phyloP scores from a whole-genome alignment of 2,329 filamentous ascomycete species.

The Aspergillus neoniger region DNA sequence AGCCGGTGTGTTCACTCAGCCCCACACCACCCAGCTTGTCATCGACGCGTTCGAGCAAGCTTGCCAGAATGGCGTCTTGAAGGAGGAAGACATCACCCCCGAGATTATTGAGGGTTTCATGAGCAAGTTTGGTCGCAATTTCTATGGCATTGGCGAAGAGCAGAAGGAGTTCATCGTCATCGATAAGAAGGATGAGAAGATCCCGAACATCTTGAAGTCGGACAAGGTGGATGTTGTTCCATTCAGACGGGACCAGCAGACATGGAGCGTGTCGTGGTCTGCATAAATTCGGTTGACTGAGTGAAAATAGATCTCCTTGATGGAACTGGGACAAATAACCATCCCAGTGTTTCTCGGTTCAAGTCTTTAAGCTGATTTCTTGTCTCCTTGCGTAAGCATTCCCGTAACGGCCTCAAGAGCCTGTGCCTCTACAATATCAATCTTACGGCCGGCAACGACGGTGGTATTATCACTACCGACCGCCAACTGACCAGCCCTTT shows the following conservation, averaged over 20 bases:
- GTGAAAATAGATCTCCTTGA: conserved; percentile 11
- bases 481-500: conserved; percentile 51
- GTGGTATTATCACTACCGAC: conserved; percentile 36
- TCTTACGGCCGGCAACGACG: conserved; percentile 41
- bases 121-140: conserved; percentile 57
- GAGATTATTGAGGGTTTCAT: conserved; percentile 61
- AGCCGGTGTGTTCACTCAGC: conserved; percentile 65
- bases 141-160: conserved; percentile 58
- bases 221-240: conserved; percentile 65
- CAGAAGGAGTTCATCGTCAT: conserved; percentile 57
- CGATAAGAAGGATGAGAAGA: conserved; percentile 56
- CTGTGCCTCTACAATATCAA: conserved; percentile 43
- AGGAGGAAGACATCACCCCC: conserved; percentile 55
- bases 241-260: conserved; percentile 64
- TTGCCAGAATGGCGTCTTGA: conserved; percentile 55
- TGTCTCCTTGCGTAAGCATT: conserved; percentile 36
- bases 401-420: conserved; percentile 44
- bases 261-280: conserved; percentile 40
- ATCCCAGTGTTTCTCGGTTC: background rate
- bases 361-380: conserved; percentile 21
- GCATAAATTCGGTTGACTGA: conserved; percentile 8
- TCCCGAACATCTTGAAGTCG: conserved; percentile 57
- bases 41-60: conserved; percentile 61
- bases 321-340: background rate
- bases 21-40: conserved; percentile 60